These are phyloP conservation scores for Pterocarpus santalinus DNA, from an alignment of 306 rosid genomes.

Conservation along the genomic window DNA sequence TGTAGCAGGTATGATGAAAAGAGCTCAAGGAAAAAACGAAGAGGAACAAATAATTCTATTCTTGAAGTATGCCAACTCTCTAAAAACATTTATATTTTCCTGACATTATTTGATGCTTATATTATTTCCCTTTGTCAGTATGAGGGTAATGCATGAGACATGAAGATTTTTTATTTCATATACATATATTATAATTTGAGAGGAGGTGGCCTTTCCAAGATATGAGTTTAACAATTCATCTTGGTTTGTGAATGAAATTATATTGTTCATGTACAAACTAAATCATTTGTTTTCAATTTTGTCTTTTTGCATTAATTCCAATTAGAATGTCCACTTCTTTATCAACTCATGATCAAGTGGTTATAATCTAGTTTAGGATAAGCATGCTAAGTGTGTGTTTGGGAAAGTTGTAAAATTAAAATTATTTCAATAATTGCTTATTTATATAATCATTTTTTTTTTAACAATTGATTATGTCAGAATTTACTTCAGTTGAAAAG, in stretches of 20 bases:
- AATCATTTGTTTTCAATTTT: conserved; percentile 7
- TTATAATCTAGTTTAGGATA: conserved; percentile 14
- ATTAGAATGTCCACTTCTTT: conserved; percentile 3
- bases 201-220: conserved; percentile 4
- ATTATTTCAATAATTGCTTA: too few species aligned
- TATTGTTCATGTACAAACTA: neutral
- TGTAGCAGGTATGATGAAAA: conserved; percentile 30
- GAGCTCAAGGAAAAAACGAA: conserved; percentile 49
- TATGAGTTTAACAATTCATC: conserved; percentile 10
- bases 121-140: neutral
- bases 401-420: too few species aligned
- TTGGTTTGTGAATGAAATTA: conserved; percentile 32
- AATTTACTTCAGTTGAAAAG: too few species aligned
- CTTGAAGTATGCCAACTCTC: conserved; percentile 49
- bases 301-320: conserved; percentile 6
- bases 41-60: conserved; percentile 25
- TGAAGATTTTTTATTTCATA: neutral
- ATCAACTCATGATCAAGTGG: neutral
- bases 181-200: conserved; percentile 22
- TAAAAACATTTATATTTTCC: conserved; percentile 38
- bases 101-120: conserved; percentile 24
- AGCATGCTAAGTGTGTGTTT: neutral
- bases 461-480: too few species aligned
- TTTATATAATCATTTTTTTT: too few species aligned
- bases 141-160: neutral